Evolutionary conservation across 176 grass and related monocot genomes (phyloP).

Genomic region (Ananas comosus): DNA sequence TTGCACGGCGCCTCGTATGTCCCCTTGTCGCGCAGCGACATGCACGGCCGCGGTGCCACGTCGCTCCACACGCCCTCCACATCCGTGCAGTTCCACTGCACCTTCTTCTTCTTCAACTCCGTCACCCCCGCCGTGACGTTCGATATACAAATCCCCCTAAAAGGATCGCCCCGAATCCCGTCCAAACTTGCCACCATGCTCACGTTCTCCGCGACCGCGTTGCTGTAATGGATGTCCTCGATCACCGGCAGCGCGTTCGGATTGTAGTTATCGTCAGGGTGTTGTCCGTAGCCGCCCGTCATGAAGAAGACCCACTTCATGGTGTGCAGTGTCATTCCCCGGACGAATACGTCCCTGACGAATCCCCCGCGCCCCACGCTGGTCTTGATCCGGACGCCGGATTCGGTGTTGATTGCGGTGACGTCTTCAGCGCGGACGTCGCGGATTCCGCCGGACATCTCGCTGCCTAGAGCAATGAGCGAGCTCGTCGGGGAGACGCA

Average conservation of each 20-base stretch:
- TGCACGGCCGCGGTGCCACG: conserved; percentile 55
- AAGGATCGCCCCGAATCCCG: conserved; percentile 43
- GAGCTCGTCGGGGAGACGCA: conserved; percentile 88
- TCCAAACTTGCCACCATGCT: conserved; percentile 42
- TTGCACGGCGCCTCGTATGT: no score
- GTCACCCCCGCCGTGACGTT: conserved; percentile 47
- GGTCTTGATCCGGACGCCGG: conserved; percentile 56
- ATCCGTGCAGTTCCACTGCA: conserved; percentile 56
- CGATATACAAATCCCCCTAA: conserved; percentile 55
- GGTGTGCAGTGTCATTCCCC: conserved; percentile 48
- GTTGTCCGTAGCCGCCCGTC: conserved; percentile 49
- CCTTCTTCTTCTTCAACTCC: conserved; percentile 16
- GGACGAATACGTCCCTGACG: conserved; percentile 61
- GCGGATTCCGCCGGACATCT: conserved; percentile 84
- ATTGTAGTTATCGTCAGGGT: conserved; percentile 38
- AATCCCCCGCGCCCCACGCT: conserved; percentile 67
- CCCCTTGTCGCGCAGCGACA: conserved; percentile 38
- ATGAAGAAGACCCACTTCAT: conserved; percentile 74
- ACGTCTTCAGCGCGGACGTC: conserved; percentile 49
- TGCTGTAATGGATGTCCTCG: conserved; percentile 31
- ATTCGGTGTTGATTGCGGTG: conserved; percentile 53
- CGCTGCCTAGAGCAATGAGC: conserved; percentile 67
- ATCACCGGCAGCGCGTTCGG: conserved; percentile 36
- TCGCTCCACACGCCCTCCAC: conserved; percentile 48
- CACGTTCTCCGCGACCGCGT: conserved; percentile 40